These are phyloP conservation scores for Endothia cerciana DNA, from an alignment of 2,329 filamentous ascomycete species.

Conservation along the genomic window DNA sequence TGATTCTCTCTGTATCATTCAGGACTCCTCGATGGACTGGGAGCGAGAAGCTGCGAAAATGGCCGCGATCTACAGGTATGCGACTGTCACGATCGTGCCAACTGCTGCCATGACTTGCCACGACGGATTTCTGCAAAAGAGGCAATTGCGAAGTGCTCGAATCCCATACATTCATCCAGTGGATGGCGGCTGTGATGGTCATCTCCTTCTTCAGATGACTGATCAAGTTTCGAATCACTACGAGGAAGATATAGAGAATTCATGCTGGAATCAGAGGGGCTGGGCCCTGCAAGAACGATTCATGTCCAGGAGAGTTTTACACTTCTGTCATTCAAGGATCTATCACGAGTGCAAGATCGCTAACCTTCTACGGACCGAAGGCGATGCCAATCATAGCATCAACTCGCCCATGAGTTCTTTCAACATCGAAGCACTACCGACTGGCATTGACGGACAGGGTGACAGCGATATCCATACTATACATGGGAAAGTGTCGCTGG, in stretches of 20 bases:
- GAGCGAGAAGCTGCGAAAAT: conserved; percentile 32
- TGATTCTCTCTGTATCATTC: conserved; percentile 25
- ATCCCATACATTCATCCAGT: not conserved
- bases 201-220: not conserved
- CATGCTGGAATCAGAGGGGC: not conserved
- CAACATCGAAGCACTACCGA: not conserved
- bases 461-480: not conserved
- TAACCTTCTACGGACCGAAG: not conserved
- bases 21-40: conserved; percentile 21
- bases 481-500: not conserved
- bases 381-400: not conserved
- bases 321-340: not conserved
- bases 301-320: not conserved
- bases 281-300: not conserved
- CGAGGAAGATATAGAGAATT: not conserved
- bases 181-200: not conserved
- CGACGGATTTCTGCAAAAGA: not conserved
- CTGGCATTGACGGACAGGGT: not conserved
- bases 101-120: not conserved
- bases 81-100: not conserved
- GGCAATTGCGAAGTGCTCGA: not conserved
- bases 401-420: not conserved
- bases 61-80: not conserved
- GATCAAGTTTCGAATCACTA: not conserved
- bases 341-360: not conserved